These are phyloP conservation scores for Rosa rugosa DNA, from an alignment of 306 rosid species.

Conservation along the genomic window DNA sequence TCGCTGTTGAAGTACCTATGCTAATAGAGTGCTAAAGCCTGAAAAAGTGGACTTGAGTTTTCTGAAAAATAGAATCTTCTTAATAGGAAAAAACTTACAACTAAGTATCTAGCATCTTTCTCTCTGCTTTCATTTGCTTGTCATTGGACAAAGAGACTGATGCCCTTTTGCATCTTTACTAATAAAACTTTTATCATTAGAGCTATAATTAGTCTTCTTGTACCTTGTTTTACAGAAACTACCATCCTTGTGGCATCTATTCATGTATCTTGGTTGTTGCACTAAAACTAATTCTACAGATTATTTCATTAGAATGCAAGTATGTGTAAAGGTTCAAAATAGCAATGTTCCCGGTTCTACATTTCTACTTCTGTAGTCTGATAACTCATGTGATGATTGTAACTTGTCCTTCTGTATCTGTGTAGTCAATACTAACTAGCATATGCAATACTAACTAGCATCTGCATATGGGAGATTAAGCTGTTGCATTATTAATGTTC, in stretches of 20 bases:
- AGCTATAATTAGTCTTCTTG: neutral
- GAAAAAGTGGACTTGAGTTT: neutral
- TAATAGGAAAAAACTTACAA: neutral
- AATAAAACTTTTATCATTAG: neutral
- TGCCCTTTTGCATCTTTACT: neutral
- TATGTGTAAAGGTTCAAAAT: neutral
- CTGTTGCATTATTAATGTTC: neutral
- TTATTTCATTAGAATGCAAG: neutral
- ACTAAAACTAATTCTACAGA: neutral
- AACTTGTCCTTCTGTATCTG: neutral
- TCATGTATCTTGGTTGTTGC: neutral
- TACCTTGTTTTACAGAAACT: slow-evolving; percentile 1
- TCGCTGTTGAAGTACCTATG: too few species aligned
- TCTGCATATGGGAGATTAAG: neutral
- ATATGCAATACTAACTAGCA: neutral
- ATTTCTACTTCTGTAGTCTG: slow-evolving; percentile 5
- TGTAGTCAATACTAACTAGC: neutral
- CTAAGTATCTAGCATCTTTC: neutral
- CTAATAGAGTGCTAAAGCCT: neutral
- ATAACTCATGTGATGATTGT: neutral
- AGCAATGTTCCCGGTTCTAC: neutral
- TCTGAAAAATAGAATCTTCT: neutral
- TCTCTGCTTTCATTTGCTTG: neutral
- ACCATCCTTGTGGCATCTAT: neutral
- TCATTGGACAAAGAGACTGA: neutral